Base-by-base conservation (phyloP, 164 flowering plant species). In the Sextonia rubra region DNA sequence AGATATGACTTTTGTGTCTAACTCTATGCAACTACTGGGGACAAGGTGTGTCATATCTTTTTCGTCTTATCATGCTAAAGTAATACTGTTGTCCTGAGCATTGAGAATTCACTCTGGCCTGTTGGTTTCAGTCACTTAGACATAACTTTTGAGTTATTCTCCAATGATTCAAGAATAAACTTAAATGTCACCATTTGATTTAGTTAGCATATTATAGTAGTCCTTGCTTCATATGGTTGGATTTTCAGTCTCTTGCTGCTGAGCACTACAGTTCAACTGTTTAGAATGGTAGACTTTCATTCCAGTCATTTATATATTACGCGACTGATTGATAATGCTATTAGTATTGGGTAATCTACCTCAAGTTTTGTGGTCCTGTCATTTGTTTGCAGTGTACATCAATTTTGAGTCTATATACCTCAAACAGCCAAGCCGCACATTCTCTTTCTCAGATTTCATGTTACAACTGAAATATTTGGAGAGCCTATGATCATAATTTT, bases 1-100 rank as follows among this genome's bases (percentile, higher is more conserved):
- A 32, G 98, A 91, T 71, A 85, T 93, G 85, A 86, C 90, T 32
- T 93, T 86, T 83, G 88, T 84, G 14, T 64, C 93, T 68, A 88
- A 88, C 74, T 82, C 92, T 22, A 85, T 65, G 69, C 75, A 72
- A 66, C 69, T 72, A 6, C 52, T 72, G n/a, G 75, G 75, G 29
- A 72, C 75, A 52, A 72, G 75, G 75, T 72, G 29, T 12, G 44
- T 47, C 14, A 14, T 56, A 20, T 52, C 37, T 26, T 12, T 24
- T 69, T 69, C 6, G 12, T 15, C 44, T 64, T 30, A 2, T 30
- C 23, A 12, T 64, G 18, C 47, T 27, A 66, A 20, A 49, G 20
- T 66, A 47, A 20, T 61, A 11, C 64, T 61, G 25, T 22, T 61
- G 29, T 22, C 5, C 4, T 0, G 22, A 22, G 5, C 24, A 61